Base-by-base conservation (phyloP, 2,329 filamentous ascomycete genomes). In the Aspergillus eucalypticola region DNA sequence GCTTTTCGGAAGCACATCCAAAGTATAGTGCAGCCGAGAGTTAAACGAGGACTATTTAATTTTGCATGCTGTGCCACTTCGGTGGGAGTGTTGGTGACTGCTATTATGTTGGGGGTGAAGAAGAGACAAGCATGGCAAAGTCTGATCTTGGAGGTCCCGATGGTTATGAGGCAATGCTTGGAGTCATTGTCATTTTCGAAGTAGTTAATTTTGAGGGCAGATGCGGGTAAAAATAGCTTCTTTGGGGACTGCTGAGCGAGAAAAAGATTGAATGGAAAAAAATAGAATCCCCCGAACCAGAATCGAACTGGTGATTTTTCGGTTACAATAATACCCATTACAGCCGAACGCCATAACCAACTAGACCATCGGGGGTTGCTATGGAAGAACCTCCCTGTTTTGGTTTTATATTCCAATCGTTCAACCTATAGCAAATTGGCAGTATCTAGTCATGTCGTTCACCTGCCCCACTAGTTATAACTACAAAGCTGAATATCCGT, bases 271-370 rank as follows among this genome's bases (percentile, higher is more conserved):
- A 15, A 58, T 54, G 39, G 54, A 25, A 61, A 53, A 53, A 39
- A 25, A 51, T n/a, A 2, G 10, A 3, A n/a, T 49, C 44, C 44
- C 44, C 44, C 44, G 44, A 49, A 23, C 44, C 44, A 23, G 44
- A 49, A 29, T 49, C 44, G 44, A 49, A 49, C 44, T 23, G 44
- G 44, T 23, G 44, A 49, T 15, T 29, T 49, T 49, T 23, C 25
- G 44, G 25, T 49, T 27, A 49, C 44, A 49, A 49, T 49, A 4
- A 23, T 25, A 35, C 5, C 32, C 23, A 49, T 49, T 49, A 49
- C 44, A 57, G 53, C 58, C 60, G 57, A 58, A 58, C 60, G 59
- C 57, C 57, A 48, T 17, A 23, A 52, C 58, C 29, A 27, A 21
- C 49, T 60, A 51, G 41, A n/a, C 21, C 54, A 54, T 54, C 32